Base-by-base conservation (phyloP, 129 eudicot genomes). In the Heracleum sosnowskyi region DNA sequence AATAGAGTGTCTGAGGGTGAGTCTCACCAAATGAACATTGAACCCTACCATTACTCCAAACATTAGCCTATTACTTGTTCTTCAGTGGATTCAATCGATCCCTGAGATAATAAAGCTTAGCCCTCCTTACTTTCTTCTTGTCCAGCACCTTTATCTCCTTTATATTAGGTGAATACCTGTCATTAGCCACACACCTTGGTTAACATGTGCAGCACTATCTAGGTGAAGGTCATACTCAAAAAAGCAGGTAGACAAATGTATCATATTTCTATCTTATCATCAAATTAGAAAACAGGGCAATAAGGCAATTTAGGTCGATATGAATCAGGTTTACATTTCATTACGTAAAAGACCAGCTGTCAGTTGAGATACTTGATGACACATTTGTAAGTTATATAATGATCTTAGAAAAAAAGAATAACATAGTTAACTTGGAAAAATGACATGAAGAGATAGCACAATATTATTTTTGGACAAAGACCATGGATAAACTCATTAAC, bases 41-140 rank as follows among this genome's bases (percentile, higher is more conserved):
- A 69, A 76, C 79, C 86, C 82, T 70, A 40, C 81, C 87, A 77
- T 74, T 76, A 26, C 5, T 5, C 22, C 77, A 49, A 70, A 34
- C 24, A 75, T 76, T 60, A 69, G 42, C 26, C 74, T 75, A 73
- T 77, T 83, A 79, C 75, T 87, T 77, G 70, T 79, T 87, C 90
- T 73, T 84, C 26, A 87, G 90, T 29, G 91, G 85, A 76, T 90
- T 90, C 99, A 92, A 87, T 83, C 83, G 92, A 49, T 89, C 97
- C 85, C 99, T 89, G 12, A 92, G 97, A 79, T 92, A 92, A 88
- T 96, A 92, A 39, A 90, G 96, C 90, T 96, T 92, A 26, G 97
- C 97, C 92, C 99, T 92, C 84, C 96, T 89, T 86, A 92, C 97
- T 82, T 89, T 96, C 93, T 90, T 96, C 96, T 90, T 96, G 85